Base-by-base conservation (phyloP, 2,329 filamentous ascomycete genomes). In the Exophiala aquamarina region DNA sequence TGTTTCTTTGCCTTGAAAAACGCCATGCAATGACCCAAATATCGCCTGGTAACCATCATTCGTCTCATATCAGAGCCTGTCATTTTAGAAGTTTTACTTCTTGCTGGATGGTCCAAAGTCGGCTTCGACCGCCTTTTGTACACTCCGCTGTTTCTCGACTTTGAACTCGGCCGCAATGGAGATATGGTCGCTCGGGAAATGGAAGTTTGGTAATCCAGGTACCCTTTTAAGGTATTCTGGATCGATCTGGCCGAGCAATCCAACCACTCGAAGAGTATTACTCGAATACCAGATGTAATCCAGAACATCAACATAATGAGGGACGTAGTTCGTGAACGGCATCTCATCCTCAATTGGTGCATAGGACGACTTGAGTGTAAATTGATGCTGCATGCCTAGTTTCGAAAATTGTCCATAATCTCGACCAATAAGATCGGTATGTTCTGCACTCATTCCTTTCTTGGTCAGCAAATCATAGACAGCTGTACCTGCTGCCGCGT, bases 241-340 rank as follows among this genome's bases (percentile, higher is more conserved):
- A 65, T 96, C 91, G 2, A 94, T 88, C 34, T 92, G 87, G 21
- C 91, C 91, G 3, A 96, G 82, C 43, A 96, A 70, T 43, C 86
- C 86, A 14, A 89, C 84, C 18, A 94, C 87, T 63, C 93, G 87
- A 35, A 96, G 75, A 17, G 86, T 83, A 67, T 93, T 95, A 48
- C 89, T 92, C 47, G 90, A 91, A 70, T 95, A 98, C 90, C 91
- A 97, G 61, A 98, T 89, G 69, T 97, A 96, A 66, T 98, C 93
- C 58, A 98, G 87, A 47, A 94, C 88, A 53, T 90, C 91, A 41
- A 82, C 81, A 70, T 96, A 98, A n/a, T 83, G 83, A 1, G 93
- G 91, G 11, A 90, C 94, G 70, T 97, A 98, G 70, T 98, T 98
- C 37, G 93, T 98, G 67, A 95, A 98, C 3, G 83, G 83, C 59